These are phyloP conservation scores for Calonectria honghensis DNA, from an alignment of 2,329 filamentous ascomycete genomes.

Conservation along the genomic window DNA sequence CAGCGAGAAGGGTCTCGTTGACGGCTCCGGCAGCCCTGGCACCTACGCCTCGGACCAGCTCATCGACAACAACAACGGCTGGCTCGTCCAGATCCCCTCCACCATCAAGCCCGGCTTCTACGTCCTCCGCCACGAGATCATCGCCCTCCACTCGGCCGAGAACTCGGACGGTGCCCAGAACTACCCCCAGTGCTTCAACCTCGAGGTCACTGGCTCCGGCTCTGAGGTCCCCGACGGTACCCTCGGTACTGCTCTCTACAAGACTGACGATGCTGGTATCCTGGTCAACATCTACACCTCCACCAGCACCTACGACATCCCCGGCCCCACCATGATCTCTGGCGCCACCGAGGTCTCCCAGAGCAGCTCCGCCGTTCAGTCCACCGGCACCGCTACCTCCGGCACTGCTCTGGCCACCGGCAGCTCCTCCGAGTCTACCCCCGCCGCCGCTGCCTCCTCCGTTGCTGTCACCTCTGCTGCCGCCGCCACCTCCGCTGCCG, in stretches of 20 bases:
- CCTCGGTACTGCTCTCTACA: conserved; percentile 59
- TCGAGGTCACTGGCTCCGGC: conserved; percentile 66
- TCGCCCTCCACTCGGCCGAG: conserved; percentile 68
- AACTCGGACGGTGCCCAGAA: conserved; percentile 69
- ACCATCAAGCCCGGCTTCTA: conserved; percentile 64
- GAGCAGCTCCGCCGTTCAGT: conserved; percentile 44
- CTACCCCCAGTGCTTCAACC: conserved; percentile 72
- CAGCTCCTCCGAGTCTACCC: conserved; percentile 34
- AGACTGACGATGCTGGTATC: conserved; percentile 57
- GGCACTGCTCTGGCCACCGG: conserved; percentile 41
- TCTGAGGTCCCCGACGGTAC: conserved; percentile 59
- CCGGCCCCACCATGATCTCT: conserved; percentile 55
- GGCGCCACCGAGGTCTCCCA: conserved; percentile 47
- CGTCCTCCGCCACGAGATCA: conserved; percentile 72
- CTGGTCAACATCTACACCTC: conserved; percentile 58
- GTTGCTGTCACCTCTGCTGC: conserved; percentile 40
- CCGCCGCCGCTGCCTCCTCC: conserved; percentile 33
- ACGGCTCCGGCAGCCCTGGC: conserved; percentile 64
- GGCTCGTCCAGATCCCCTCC: conserved; percentile 59
- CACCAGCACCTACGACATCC: conserved; percentile 54
- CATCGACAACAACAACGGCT: conserved; percentile 63
- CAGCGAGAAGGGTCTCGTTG: conserved; percentile 71
- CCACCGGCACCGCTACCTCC: conserved; percentile 43
- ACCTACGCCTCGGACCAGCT: conserved; percentile 63
- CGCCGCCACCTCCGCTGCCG: conserved; percentile 27